phyloP scores from a whole-genome alignment of 2,329 filamentous ascomycete genomes.

The Penicillium janthinellum region DNA sequence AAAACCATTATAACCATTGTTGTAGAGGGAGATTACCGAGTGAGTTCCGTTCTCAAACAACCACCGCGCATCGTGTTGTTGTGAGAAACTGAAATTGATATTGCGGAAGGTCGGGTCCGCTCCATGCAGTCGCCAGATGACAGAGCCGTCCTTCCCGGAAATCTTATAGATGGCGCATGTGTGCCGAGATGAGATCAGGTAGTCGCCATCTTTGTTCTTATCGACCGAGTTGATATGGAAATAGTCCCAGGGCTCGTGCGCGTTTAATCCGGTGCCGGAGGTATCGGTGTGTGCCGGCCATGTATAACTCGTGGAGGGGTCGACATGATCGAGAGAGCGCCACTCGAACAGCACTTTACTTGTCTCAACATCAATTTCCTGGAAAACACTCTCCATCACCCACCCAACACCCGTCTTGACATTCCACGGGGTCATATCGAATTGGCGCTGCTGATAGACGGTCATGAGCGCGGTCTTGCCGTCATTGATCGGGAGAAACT shows the following conservation, averaged over 20 bases:
- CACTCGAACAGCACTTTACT: conserved; percentile 53
- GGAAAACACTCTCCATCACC: conserved; percentile 56
- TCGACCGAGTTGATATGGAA: conserved; percentile 50
- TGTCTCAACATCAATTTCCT: conserved; percentile 56
- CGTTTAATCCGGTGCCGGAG: conserved; percentile 51
- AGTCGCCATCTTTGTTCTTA: conserved; percentile 45
- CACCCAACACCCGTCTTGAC: conserved; percentile 51
- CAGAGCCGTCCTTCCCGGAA: conserved; percentile 41
- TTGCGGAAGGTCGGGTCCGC: conserved; percentile 40
- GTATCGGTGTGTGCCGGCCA: conserved; percentile 47
- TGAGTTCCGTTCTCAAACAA: conserved; percentile 42
- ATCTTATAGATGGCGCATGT: conserved; percentile 46
- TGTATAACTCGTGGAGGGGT: conserved; percentile 52
- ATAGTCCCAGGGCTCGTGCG: conserved; percentile 49
- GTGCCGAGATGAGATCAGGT: conserved; percentile 46
- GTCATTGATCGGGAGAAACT: conserved; percentile 52
- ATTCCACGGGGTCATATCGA: conserved; percentile 51
- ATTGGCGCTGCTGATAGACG: conserved; percentile 46
- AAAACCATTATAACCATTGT: conserved; percentile 47
- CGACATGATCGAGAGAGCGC: conserved; percentile 53
- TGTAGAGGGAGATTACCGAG: conserved; percentile 43
- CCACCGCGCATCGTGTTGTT: conserved; percentile 47
- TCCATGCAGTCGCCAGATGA: conserved; percentile 44
- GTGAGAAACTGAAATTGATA: conserved; percentile 46
- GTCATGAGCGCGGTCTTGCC: conserved; percentile 47